phyloP scores from a whole-genome alignment of 257 asterid species.

The Forsythia viridissima region DNA sequence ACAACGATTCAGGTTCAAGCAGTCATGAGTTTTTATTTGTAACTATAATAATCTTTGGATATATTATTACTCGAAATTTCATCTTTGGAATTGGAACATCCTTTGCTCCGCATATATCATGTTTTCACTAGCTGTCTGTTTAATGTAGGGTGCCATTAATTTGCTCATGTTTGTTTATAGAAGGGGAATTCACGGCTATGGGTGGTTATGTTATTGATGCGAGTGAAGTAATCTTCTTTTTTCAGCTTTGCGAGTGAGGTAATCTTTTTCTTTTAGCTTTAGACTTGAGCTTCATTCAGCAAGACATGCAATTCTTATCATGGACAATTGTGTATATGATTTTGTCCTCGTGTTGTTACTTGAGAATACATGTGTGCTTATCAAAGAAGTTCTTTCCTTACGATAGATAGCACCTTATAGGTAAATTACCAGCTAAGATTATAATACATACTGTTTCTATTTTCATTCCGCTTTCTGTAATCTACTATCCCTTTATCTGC shows the following conservation, averaged over 20 bases:
- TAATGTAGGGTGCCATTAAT: slow-evolving; percentile 88
- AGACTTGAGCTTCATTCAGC: slow-evolving; percentile 7
- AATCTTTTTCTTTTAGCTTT: slow-evolving; percentile 17
- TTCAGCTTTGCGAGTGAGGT: too few species aligned
- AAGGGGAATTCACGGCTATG: slow-evolving; percentile 86
- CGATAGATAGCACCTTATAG: too few species aligned
- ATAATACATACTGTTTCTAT: too few species aligned
- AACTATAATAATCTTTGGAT: not conserved
- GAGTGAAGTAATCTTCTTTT: slow-evolving; percentile 71
- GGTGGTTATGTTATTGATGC: slow-evolving; percentile 99
- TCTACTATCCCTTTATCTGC: not conserved
- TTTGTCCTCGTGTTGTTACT: not conserved
- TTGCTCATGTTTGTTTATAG: slow-evolving; percentile 84
- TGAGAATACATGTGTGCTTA: not conserved
- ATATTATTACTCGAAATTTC: not conserved
- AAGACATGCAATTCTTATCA: slow-evolving; percentile 15
- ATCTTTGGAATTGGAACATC: not conserved
- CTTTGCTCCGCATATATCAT: slow-evolving; percentile 15
- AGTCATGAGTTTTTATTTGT: slow-evolving; percentile 10
- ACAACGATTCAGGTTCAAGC: slow-evolving; percentile 10
- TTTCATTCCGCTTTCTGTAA: too few species aligned
- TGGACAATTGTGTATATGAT: not conserved
- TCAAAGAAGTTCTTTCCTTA: not conserved
- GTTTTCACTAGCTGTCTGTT: slow-evolving; percentile 19
- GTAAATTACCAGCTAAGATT: too few species aligned